Conservation (phyloP, 306 rosid genomes). For the Quercus variabilis region DNA sequence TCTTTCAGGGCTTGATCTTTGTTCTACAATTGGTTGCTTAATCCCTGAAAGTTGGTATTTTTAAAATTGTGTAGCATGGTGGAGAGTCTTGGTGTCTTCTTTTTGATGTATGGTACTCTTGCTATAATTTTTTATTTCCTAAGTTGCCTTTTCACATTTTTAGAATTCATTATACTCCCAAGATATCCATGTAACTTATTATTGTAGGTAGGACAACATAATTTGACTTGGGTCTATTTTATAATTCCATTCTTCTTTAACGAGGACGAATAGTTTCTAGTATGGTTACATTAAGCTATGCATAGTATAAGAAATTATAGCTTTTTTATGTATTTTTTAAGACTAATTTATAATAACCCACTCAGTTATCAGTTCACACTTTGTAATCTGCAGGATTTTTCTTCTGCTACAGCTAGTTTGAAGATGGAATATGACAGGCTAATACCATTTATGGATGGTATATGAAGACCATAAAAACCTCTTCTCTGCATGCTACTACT, state of each 20-base stretch:
- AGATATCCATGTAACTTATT: slow-evolving; percentile 22
- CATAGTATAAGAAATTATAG: slow-evolving; percentile 27
- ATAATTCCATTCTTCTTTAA: slow-evolving; percentile 9
- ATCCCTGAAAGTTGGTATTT: neutral
- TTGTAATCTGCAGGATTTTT: slow-evolving; percentile 47
- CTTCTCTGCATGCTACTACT: slow-evolving; percentile 15
- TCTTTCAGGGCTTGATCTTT: neutral
- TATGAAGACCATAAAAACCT: slow-evolving; percentile 1
- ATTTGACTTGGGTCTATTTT: slow-evolving; percentile 8
- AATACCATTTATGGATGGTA: slow-evolving; percentile 14
- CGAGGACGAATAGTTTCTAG: slow-evolving; percentile 15
- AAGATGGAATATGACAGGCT: slow-evolving; percentile 24
- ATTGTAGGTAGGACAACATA: slow-evolving; percentile 32
- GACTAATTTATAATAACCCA: slow-evolving; percentile 18
- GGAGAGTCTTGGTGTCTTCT: neutral
- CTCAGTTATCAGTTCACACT: slow-evolving; percentile 28
- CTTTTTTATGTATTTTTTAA: slow-evolving; percentile 10
- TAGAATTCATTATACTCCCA: neutral
- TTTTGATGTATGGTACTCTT: neutral
- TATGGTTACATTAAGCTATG: slow-evolving; percentile 15
- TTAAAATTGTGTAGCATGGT: neutral
- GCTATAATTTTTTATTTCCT: neutral
- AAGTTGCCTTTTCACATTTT: neutral
- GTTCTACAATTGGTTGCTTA: neutral
- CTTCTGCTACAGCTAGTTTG: slow-evolving; percentile 11